Percentiles rank a stretch among this genome's conserved stretches.
Evolutionary conservation across 177 flowering plant species (phyloP).

Genomic region (Telopea speciosissima): DNA sequence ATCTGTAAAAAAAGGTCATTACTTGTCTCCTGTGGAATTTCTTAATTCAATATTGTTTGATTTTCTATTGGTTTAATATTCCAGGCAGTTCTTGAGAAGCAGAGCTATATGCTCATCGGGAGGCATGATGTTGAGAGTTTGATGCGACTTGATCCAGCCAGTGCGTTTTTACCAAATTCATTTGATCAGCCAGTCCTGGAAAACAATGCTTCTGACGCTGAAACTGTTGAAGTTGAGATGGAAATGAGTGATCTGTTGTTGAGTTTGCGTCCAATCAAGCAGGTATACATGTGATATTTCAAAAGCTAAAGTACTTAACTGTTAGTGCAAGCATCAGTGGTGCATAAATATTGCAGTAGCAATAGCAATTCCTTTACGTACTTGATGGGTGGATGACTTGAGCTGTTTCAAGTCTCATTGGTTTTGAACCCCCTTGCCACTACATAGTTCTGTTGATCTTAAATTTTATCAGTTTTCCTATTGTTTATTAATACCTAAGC

Average conservation of each 20-base stretch:
- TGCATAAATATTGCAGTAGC: not conserved
- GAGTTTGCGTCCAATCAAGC: slow-evolving; percentile 83
- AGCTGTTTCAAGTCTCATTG: not conserved
- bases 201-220: slow-evolving; percentile 44
- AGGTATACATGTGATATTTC: slow-evolving; percentile 38
- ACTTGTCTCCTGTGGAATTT: not conserved
- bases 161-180: slow-evolving; percentile 63
- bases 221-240: slow-evolving; percentile 53
- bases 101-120: slow-evolving; percentile 96
- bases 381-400: slow-evolving; percentile 1
- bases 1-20: not conserved
- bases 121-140: slow-evolving; percentile 91
- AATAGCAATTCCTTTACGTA: not conserved
- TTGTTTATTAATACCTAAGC: too few species aligned
- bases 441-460: too few species aligned
- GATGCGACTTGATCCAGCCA: slow-evolving; percentile 82
- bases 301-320: not conserved
- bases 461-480: not conserved
- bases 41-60: slow-evolving; percentile 4
- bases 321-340: not conserved
- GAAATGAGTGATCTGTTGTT: slow-evolving; percentile 70
- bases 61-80: slow-evolving; percentile 14
- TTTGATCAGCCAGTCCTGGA: slow-evolving; percentile 35
- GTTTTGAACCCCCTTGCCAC: not conserved
- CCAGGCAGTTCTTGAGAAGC: slow-evolving; percentile 99